Conservation (phyloP, 495 filamentous ascomycete genomes). For the Penicillium daleae region DNA sequence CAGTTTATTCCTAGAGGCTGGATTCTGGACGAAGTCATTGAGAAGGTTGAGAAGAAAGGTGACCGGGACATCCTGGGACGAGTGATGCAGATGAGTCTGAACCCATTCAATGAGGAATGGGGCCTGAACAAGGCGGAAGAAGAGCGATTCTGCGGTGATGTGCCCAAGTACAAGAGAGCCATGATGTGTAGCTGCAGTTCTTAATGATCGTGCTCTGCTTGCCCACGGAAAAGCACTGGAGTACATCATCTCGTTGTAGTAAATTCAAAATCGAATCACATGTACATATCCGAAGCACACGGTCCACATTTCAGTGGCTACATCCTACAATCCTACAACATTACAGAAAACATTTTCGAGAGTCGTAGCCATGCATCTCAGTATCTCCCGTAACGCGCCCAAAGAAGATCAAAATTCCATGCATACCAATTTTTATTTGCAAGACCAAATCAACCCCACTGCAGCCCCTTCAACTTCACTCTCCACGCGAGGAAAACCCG, state of each 20-base stretch:
- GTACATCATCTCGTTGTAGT: neutral
- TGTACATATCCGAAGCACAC: neutral
- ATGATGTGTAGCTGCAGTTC: conserved; percentile 90
- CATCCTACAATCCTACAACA: neutral
- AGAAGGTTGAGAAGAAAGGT: conserved; percentile 79
- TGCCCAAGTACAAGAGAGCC: conserved; percentile 72
- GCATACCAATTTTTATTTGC: conserved; percentile 27
- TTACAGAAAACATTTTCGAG: conserved; percentile 4
- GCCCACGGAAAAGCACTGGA: neutral
- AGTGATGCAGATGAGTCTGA: conserved; percentile 76
- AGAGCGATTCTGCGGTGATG: conserved; percentile 83
- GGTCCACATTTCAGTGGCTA: neutral
- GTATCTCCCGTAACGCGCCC: conserved; percentile 30
- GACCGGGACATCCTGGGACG: conserved; percentile 76
- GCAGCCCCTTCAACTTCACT: conserved; percentile 15
- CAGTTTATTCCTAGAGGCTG: conserved; percentile 83
- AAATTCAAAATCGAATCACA: neutral
- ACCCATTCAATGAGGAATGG: conserved; percentile 87
- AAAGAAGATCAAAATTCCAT: conserved; percentile 25
- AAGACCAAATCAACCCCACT: conserved; percentile 36
- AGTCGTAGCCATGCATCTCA: conserved; percentile 24
- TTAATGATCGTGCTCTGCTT: conserved; percentile 15
- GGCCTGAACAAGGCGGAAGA: conserved; percentile 70
- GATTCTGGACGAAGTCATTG: conserved; percentile 92
- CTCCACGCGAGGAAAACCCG: conserved; percentile 22